Percentiles rank a stretch among this genome's conserved stretches.
Conservation (phyloP, 805 yeast species). For the Jamesozyma spencerorum region DNA sequence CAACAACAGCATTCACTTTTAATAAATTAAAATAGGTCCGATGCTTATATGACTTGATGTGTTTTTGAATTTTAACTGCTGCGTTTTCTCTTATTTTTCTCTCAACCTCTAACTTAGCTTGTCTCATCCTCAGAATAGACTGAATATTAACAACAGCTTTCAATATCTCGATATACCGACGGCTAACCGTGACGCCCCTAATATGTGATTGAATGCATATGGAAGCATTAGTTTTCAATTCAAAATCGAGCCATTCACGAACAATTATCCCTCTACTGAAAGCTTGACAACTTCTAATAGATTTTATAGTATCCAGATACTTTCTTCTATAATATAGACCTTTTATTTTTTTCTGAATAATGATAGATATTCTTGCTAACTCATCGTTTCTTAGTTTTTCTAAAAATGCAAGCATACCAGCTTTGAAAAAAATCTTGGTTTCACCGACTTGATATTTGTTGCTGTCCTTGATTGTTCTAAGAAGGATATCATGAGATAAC, state of each 20-base stretch:
- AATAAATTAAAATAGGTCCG: constrained; percentile 38
- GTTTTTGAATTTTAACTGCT: constrained; percentile 56
- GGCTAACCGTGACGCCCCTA: constrained; percentile 46
- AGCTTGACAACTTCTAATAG: constrained; percentile 54
- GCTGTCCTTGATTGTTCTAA: constrained; percentile 51
- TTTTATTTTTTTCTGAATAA: constrained; percentile 77
- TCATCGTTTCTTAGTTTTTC: constrained; percentile 79
- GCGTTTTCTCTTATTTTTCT: constrained; percentile 45
- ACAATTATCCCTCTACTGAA: constrained; percentile 53
- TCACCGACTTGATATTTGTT: constrained; percentile 81
- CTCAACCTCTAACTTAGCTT: constrained; percentile 40
- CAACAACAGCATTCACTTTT: constrained; percentile 46
- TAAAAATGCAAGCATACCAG: constrained; percentile 88
- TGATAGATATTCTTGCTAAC: constrained; percentile 62
- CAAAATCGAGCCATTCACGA: constrained; percentile 47
- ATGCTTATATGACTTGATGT: constrained; percentile 51
- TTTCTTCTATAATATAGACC: constrained; percentile 53
- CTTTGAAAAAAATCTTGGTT: constrained; percentile 89
- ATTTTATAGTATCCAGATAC: constrained; percentile 44
- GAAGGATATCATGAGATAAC: constrained; percentile 58
- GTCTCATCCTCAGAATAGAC: constrained; percentile 38
- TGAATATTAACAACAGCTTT: constrained; percentile 32
- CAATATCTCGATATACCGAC: constrained; percentile 16
- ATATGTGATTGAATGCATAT: constrained; percentile 57
- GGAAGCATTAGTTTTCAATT: constrained; percentile 58